These are phyloP conservation scores for Cymbidium sinense DNA, from an alignment of 106 monocot species.

Conservation along the genomic window DNA sequence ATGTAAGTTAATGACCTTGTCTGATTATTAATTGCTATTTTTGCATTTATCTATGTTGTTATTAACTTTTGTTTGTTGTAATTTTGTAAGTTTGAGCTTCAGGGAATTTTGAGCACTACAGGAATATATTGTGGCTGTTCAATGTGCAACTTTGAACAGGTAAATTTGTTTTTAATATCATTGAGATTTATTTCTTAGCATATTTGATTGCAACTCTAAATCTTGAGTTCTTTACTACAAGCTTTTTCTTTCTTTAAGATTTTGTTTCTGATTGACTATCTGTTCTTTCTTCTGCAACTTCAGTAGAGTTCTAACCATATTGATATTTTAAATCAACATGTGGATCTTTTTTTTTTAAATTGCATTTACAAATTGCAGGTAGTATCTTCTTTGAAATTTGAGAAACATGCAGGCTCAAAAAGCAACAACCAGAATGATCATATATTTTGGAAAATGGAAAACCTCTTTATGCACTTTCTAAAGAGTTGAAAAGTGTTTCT, in stretches of 20 bases:
- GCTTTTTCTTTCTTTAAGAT: background rate
- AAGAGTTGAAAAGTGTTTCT: slow-evolving; percentile 25
- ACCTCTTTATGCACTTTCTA: slow-evolving; percentile 33
- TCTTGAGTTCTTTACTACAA: background rate
- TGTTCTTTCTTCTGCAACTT: background rate
- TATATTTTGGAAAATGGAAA: slow-evolving; percentile 53
- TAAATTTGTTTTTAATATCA: background rate
- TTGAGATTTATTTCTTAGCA: background rate
- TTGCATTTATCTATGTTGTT: background rate
- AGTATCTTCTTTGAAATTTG: slow-evolving; percentile 45
- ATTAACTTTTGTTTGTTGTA: background rate
- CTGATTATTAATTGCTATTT: background rate
- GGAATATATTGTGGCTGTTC: background rate
- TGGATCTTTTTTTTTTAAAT: background rate
- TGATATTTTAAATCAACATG: background rate
- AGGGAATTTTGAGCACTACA: background rate
- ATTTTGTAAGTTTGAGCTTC: background rate
- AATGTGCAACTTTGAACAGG: background rate
- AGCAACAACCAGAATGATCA: slow-evolving; percentile 54
- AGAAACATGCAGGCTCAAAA: slow-evolving; percentile 41
- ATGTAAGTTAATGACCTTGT: slow-evolving; percentile 16
- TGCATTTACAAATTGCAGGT: slow-evolving; percentile 23
- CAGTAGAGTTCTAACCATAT: background rate
- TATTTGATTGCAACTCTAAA: background rate
- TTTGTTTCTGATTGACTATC: background rate